These are phyloP conservation scores for Trifolium pratense DNA, from an alignment of 306 rosid species.

Conservation along the genomic window DNA sequence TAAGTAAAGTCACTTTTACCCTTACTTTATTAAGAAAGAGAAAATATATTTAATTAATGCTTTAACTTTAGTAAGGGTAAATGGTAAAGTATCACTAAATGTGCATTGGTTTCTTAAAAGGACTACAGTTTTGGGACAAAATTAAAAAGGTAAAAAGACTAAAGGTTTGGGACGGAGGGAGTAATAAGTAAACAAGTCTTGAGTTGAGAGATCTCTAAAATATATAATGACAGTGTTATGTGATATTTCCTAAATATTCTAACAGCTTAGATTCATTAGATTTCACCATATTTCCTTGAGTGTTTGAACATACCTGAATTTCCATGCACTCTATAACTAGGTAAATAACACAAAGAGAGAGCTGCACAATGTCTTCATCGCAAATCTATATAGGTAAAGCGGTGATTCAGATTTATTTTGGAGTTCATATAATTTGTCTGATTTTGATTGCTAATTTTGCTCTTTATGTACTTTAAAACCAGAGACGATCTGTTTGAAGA, in stretches of 20 bases:
- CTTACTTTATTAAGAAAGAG: too few species aligned
- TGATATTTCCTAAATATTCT: slow-evolving; percentile 1
- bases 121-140: too few species aligned
- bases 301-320: slow-evolving; percentile 26
- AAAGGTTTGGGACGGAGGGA: too few species aligned
- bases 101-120: too few species aligned
- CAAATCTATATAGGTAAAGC: slow-evolving; percentile 82
- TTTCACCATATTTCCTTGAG: background rate
- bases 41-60: too few species aligned
- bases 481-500: slow-evolving; percentile 91
- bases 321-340: slow-evolving; percentile 49
- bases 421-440: slow-evolving; percentile 5
- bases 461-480: slow-evolving; percentile 30
- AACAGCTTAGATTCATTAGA: background rate
- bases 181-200: slow-evolving; percentile 6
- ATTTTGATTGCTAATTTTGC: slow-evolving; percentile 34
- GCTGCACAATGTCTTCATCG: slow-evolving; percentile 89
- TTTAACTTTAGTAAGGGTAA: too few species aligned
- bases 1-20: too few species aligned
- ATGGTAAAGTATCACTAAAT: too few species aligned
- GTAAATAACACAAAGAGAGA: slow-evolving; percentile 86
- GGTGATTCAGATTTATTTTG: slow-evolving; percentile 24
- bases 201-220: slow-evolving; percentile 2
- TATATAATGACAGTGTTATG: background rate
- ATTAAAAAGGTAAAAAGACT: too few species aligned